Base-by-base conservation (phyloP, 345 rosid species). In the Salix suchowensis region DNA sequence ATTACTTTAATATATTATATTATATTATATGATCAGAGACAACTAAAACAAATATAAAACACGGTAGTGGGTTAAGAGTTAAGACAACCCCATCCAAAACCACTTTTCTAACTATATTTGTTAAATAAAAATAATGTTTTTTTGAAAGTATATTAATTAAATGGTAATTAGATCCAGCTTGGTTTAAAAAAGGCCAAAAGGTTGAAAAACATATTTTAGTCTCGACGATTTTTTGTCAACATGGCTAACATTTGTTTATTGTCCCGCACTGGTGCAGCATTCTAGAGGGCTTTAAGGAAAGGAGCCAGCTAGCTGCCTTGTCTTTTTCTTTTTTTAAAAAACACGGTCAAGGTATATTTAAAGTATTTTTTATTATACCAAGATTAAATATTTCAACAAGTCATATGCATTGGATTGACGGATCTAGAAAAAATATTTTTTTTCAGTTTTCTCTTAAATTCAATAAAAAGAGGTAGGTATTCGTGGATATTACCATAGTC, bases 51-150 rank as follows among this genome's bases (percentile, higher is more conserved):
- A 24, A 9, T 58, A 54, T 73, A 74, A 30, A 44, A 65, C 73
- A 76, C 16, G 62, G 8, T 32, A 37, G 81, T 79, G 80, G 81
- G 76, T 76, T 11, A 16, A 68, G 86, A 71, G 79, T 73, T 7
- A 16, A 68, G 86, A 74, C 79, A 83, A 74, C 62, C 76, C 34
- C 61, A 65, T 58, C 28, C 15, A n/a, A 23, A 3, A 26, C 15
- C 28, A n/a, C 28, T n/a, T n/a, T 55, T 9, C 0, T 55, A 55
- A 55, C 61, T 0, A 11, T 55, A n/a, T 55, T 16, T 6, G 1
- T 36, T 10, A 42, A n/a, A 9, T n/a, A 23, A 10, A 0, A 58
- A 58, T 58, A 10, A 55, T n/a, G 4, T 4, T 4, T 3, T 23
- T 55, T 8, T 2, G 23, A n/a, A 8, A 58, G 12, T 58, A 10